Evolutionary conservation across 306 rosid species (phyloP).

Genomic region (Elaeagnus macrophylla): DNA sequence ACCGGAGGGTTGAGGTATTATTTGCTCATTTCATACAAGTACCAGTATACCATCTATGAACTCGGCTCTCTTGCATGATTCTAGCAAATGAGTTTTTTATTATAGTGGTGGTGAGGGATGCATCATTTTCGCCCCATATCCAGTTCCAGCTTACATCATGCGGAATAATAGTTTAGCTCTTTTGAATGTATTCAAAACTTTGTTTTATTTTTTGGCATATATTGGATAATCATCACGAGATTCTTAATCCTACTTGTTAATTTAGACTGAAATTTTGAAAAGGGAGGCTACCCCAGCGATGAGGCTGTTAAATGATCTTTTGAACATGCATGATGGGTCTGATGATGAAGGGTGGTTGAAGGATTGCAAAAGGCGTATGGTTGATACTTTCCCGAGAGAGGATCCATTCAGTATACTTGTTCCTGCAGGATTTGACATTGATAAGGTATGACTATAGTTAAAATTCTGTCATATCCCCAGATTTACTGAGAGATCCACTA

Average conservation of each 20-base stretch:
- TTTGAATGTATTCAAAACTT: not conserved
- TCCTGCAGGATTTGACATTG: constrained; percentile 82
- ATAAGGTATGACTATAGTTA: constrained; percentile 43
- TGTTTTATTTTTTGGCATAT: not conserved
- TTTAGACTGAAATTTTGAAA: constrained; percentile 82
- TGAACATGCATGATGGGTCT: constrained; percentile 69
- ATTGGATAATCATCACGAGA: not conserved
- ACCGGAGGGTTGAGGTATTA: constrained; percentile 88
- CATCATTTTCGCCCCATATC: too few species aligned
- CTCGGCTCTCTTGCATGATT: not conserved
- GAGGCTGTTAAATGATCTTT: constrained; percentile 85
- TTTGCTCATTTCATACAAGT: constrained; percentile 4
- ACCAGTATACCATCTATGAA: not conserved
- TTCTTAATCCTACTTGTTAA: constrained; percentile 7
- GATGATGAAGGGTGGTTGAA: constrained; percentile 68
- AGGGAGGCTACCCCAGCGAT: constrained; percentile 81
- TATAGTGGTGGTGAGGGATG: not conserved
- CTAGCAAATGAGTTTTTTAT: not conserved
- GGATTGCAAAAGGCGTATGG: constrained; percentile 65
- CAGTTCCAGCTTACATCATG: constrained; percentile 18
- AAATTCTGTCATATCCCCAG: not conserved
- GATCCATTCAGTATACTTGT: constrained; percentile 88
- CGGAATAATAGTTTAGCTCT: not conserved
- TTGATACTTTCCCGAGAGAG: constrained; percentile 67
- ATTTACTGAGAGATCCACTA: too few species aligned